A percentile compares a stretch with the other conserved stretches of the same genome.
Evolutionary conservation across 768 basidiomycete genomes (phyloP).

Genomic region (Pholiota conissans): DNA sequence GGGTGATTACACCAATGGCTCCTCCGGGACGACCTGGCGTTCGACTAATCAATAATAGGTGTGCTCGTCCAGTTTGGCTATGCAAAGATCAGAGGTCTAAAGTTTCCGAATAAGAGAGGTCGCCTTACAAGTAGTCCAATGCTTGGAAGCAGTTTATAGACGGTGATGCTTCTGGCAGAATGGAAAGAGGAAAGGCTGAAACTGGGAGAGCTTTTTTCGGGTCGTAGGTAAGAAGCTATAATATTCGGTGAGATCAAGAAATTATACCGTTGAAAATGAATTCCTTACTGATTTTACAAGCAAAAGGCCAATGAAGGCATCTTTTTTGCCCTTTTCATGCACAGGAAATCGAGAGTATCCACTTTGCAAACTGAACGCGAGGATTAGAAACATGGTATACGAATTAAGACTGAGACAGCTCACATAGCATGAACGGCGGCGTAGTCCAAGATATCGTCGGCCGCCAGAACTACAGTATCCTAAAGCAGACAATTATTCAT

Average conservation of each 20-base stretch:
- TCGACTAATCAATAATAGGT: slow-evolving; percentile 80
- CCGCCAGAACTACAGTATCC: slow-evolving; percentile 81
- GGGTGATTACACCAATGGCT: slow-evolving; percentile 86
- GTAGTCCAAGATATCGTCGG: slow-evolving; percentile 79
- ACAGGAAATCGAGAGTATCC: slow-evolving; percentile 95
- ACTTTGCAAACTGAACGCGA: slow-evolving; percentile 56
- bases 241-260: not conserved
- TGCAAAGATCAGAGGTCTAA: not conserved
- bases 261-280: slow-evolving; percentile 51
- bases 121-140: slow-evolving; percentile 87
- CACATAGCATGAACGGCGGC: slow-evolving; percentile 75
- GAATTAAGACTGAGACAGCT: slow-evolving; percentile 5
- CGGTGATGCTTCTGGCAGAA: slow-evolving; percentile 87
- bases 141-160: slow-evolving; percentile 95
- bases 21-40: slow-evolving; percentile 85
- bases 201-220: slow-evolving; percentile 74
- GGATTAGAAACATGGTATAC: not conserved
- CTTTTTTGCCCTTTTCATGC: slow-evolving; percentile 68
- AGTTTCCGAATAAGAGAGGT: not conserved
- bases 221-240: slow-evolving; percentile 84
- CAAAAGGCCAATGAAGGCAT: slow-evolving; percentile 80
- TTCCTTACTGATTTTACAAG: slow-evolving; percentile 82
- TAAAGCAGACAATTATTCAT: slow-evolving; percentile 25
- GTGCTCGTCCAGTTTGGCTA: slow-evolving; percentile 93
- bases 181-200: slow-evolving; percentile 72